These are phyloP conservation scores for Fomitopsis serialis DNA, from an alignment of 768 basidiomycete species.

Conservation along the genomic window DNA sequence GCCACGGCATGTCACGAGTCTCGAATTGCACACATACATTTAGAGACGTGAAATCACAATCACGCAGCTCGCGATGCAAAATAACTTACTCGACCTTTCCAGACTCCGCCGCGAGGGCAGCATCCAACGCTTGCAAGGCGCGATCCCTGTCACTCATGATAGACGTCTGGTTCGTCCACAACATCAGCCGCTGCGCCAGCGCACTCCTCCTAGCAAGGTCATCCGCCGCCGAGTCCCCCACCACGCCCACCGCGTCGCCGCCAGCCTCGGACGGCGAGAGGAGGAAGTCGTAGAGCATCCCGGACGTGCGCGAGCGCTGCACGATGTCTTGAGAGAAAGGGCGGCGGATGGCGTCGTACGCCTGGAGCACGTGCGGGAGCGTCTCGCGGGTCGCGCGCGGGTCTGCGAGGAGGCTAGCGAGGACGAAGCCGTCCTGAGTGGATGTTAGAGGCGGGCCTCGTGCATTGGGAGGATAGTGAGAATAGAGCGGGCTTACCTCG, in stretches of 20 bases:
- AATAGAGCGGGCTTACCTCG: slow-evolving; percentile 29
- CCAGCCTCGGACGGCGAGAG: slow-evolving; percentile 2
- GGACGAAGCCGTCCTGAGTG: slow-evolving; percentile 24
- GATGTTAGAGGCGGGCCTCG: background rate
- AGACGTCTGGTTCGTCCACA: slow-evolving; percentile 4
- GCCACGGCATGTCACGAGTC: too few relatives aligned
- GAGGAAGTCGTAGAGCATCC: slow-evolving; percentile 20
- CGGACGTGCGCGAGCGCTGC: slow-evolving; percentile 13
- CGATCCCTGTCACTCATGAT: slow-evolving; percentile 1
- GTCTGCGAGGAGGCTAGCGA: slow-evolving; percentile 25
- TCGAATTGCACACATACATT: too few relatives aligned
- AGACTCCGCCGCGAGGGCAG: too few relatives aligned
- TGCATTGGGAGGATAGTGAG: background rate
- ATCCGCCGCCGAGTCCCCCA: slow-evolving; percentile 1
- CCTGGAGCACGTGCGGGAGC: slow-evolving; percentile 22
- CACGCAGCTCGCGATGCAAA: too few relatives aligned
- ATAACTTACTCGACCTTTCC: too few relatives aligned
- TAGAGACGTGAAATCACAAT: too few relatives aligned
- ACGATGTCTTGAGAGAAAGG: slow-evolving; percentile 23
- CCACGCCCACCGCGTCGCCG: slow-evolving; percentile 3
- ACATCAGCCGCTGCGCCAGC: background rate
- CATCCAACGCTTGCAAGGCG: slow-evolving; percentile 4
- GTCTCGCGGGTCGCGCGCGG: slow-evolving; percentile 16
- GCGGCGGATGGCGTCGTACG: slow-evolving; percentile 28
- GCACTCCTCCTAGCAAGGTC: slow-evolving; percentile 1